phyloP scores from a whole-genome alignment of 2,329 filamentous ascomycete species.

The Tolypocladium tundrense region DNA sequence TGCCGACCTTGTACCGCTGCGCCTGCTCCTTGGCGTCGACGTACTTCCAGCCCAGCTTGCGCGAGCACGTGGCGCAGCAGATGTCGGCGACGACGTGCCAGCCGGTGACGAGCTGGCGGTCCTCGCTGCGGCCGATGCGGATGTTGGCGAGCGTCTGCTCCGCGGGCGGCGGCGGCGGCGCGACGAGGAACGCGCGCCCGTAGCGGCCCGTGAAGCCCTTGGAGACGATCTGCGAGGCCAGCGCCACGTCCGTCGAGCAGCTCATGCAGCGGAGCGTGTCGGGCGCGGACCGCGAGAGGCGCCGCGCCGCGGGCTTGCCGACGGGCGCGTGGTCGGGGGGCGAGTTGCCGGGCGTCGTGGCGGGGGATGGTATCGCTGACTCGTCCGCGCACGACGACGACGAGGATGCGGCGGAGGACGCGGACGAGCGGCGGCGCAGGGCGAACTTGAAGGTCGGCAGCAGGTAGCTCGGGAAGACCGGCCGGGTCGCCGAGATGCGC shows the following conservation, averaged over 20 bases:
- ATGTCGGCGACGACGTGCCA: conserved; percentile 56
- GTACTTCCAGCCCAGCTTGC: conserved; percentile 58
- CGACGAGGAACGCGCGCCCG: conserved; percentile 53
- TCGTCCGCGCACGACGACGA: conserved; percentile 12
- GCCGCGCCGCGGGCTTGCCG: conserved; percentile 6
- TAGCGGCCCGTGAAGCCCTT: conserved; percentile 58
- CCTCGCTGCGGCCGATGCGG: conserved; percentile 41
- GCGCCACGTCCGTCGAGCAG: conserved; percentile 52
- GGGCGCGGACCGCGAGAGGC: conserved; percentile 34
- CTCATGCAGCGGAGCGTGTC: conserved; percentile 48
- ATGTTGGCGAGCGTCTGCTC: conserved; percentile 39
- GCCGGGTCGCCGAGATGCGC: conserved; percentile 30
- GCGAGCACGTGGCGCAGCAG: conserved; percentile 42
- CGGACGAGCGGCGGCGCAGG: conserved; percentile 31
- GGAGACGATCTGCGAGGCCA: conserved; percentile 49
- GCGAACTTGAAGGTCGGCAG: conserved; percentile 39
- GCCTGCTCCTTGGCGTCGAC: conserved; percentile 47
- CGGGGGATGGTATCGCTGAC: conserved; percentile 15
- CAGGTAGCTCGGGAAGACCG: conserved; percentile 40
- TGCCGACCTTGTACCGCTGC: conserved; percentile 59
- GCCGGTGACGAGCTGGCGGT: conserved; percentile 50
- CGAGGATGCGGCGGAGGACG: conserved; percentile 19
- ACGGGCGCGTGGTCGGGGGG: conserved; percentile 10
- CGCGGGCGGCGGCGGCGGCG: conserved; percentile 21
- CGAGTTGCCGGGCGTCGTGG: conserved; percentile 17